Conservation (phyloP, 805 yeast species). For the Yarrowia bubula region DNA sequence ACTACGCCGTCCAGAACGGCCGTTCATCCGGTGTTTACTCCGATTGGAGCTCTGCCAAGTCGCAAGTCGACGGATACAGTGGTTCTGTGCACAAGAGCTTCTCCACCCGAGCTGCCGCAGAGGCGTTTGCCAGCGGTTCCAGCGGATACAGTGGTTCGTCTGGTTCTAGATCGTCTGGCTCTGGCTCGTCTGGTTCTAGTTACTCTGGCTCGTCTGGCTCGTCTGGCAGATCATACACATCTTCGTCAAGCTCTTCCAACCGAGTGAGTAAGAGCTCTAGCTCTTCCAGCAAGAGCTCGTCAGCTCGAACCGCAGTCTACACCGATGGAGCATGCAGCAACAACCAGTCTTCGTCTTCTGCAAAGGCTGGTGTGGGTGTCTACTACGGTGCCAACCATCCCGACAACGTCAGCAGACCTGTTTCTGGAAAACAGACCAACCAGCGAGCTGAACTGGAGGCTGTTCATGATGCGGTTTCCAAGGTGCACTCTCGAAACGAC, state of each 20-base stretch:
- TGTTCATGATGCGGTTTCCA: not conserved
- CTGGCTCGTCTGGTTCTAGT: not conserved
- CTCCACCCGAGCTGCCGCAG: not conserved
- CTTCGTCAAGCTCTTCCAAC: not conserved
- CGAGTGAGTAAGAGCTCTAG: not conserved
- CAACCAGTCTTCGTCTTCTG: not conserved
- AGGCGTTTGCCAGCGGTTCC: not conserved
- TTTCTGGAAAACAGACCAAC: not conserved
- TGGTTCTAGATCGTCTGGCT: not conserved
- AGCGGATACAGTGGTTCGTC: not conserved
- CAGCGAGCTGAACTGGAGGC: not conserved
- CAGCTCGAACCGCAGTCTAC: not conserved
- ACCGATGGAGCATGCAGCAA: not conserved
- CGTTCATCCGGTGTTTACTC: not conserved
- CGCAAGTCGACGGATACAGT: not conserved
- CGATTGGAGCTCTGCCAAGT: not conserved
- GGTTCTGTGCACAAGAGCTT: not conserved
- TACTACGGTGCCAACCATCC: not conserved
- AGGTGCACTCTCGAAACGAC: not conserved
- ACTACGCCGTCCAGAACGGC: not conserved
- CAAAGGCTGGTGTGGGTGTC: not conserved
- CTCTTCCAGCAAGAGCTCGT: not conserved
- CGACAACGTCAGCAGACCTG: not conserved
- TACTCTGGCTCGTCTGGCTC: not conserved
- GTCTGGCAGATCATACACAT: not conserved